phyloP scores from a whole-genome alignment of 129 eudicot genomes.

The Escallonia rubra region DNA sequence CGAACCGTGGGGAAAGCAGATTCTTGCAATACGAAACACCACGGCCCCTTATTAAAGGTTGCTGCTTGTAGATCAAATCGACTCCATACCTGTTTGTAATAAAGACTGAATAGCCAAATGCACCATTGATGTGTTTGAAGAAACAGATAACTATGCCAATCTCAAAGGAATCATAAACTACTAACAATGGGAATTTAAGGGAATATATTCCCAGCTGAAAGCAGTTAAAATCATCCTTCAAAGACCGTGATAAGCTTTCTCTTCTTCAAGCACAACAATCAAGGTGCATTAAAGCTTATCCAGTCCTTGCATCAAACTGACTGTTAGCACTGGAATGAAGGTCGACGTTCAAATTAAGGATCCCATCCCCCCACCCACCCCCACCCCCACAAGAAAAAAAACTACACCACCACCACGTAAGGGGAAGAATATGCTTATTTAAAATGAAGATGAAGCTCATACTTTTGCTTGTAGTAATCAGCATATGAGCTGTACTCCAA shows the following conservation, averaged over 20 bases:
- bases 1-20: constrained; percentile 94
- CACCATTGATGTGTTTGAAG: constrained; percentile 29
- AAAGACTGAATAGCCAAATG: constrained; percentile 29
- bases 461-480: constrained; percentile 95
- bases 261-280: constrained; percentile 28
- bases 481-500: constrained; percentile 98
- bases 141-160: constrained; percentile 21
- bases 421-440: not conserved
- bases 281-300: constrained; percentile 28
- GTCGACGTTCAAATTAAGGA: not conserved
- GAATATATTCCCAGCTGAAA: not conserved
- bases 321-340: constrained; percentile 7
- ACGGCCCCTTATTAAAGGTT: constrained; percentile 88
- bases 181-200: not conserved
- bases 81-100: constrained; percentile 80
- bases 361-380: not conserved
- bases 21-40: constrained; percentile 99
- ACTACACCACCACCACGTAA: too few relatives aligned
- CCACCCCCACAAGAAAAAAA: not conserved
- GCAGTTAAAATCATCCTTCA: constrained; percentile 7
- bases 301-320: constrained; percentile 25
- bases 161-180: constrained; percentile 6
- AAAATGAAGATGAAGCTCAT: constrained; percentile 11
- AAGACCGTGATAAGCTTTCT: constrained; percentile 10
- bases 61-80: constrained; percentile 74